Percentiles rank a stretch among this genome's conserved stretches.
These are phyloP conservation scores for Garcia nutans DNA, from an alignment of 345 rosid species.

Conservation along the genomic window DNA sequence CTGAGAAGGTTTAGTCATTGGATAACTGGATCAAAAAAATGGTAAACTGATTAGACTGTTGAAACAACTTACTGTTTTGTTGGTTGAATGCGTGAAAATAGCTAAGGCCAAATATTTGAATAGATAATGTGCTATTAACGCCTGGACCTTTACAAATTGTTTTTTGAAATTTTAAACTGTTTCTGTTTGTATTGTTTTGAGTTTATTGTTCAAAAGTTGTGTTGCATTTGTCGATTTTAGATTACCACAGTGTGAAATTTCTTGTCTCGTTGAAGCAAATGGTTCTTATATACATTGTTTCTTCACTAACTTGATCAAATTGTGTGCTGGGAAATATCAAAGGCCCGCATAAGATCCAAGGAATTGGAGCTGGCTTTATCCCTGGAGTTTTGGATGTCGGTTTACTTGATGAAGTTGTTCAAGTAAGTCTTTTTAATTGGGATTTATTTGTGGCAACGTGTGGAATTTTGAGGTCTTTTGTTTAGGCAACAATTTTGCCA, in stretches of 20 bases:
- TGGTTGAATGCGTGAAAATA: neutral
- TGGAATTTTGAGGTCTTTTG: neutral
- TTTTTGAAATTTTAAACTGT: neutral
- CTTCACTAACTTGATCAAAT: neutral
- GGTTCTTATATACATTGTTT: neutral
- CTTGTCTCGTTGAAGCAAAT: neutral
- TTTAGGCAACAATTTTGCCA: neutral
- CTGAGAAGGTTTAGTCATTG: neutral
- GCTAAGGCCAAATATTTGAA: neutral
- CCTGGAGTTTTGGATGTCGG: slow-evolving; percentile 78
- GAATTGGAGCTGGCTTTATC: slow-evolving; percentile 89
- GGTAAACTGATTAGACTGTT: neutral
- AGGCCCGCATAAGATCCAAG: slow-evolving; percentile 98
- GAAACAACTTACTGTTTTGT: neutral
- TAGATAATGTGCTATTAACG: neutral
- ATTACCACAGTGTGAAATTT: neutral
- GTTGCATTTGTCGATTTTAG: neutral
- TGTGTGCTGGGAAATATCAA: neutral
- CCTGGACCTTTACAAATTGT: neutral
- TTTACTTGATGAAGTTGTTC: slow-evolving; percentile 77
- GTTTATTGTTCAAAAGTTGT: neutral
- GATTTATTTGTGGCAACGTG: neutral
- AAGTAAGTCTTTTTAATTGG: slow-evolving; percentile 41
- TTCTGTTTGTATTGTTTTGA: neutral
- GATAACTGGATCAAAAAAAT: neutral